phyloP scores from a whole-genome alignment of 1,284 basidiomycete species.

The Boletus smithii region DNA sequence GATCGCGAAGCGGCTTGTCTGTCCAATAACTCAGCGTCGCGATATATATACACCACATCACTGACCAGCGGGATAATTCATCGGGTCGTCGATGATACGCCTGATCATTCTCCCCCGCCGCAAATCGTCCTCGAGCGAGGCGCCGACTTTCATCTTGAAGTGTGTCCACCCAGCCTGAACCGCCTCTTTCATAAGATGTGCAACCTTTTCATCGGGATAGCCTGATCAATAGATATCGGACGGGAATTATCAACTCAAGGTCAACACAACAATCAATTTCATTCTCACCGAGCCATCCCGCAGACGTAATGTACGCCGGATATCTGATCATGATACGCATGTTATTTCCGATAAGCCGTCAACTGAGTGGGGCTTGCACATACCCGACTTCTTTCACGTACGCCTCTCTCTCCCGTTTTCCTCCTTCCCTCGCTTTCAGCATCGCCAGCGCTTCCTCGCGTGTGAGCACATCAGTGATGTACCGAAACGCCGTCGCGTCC shows the following conservation, averaged over 20 bases:
- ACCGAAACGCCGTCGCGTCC: slow-evolving; percentile 77
- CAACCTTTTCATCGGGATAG: slow-evolving; percentile 89
- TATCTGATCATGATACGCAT: slow-evolving; percentile 49
- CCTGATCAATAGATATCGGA: slow-evolving; percentile 17
- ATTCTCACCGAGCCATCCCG: slow-evolving; percentile 77
- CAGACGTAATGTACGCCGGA: slow-evolving; percentile 91
- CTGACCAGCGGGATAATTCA: slow-evolving; percentile 54
- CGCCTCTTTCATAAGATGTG: slow-evolving; percentile 81
- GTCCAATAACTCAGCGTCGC: not conserved
- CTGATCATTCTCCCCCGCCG: slow-evolving; percentile 85
- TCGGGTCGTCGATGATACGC: slow-evolving; percentile 87
- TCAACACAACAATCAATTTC: too few relatives aligned
- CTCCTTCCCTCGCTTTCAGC: slow-evolving; percentile 71
- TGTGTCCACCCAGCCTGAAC: slow-evolving; percentile 85
- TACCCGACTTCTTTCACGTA: slow-evolving; percentile 64
- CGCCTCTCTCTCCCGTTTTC: slow-evolving; percentile 75
- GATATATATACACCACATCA: slow-evolving; percentile 50
- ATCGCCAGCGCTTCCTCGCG: slow-evolving; percentile 83
- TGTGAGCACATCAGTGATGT: slow-evolving; percentile 91
- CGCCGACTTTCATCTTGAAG: slow-evolving; percentile 97
- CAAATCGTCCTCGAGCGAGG: slow-evolving; percentile 76
- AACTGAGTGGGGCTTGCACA: slow-evolving; percentile 13
- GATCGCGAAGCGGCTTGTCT: slow-evolving; percentile 53
- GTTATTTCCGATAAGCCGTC: slow-evolving; percentile 5
- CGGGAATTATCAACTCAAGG: slow-evolving; percentile 9